These are phyloP conservation scores for Coniochaeta prunicola DNA, from an alignment of 2,329 filamentous ascomycete species.

Conservation along the genomic window DNA sequence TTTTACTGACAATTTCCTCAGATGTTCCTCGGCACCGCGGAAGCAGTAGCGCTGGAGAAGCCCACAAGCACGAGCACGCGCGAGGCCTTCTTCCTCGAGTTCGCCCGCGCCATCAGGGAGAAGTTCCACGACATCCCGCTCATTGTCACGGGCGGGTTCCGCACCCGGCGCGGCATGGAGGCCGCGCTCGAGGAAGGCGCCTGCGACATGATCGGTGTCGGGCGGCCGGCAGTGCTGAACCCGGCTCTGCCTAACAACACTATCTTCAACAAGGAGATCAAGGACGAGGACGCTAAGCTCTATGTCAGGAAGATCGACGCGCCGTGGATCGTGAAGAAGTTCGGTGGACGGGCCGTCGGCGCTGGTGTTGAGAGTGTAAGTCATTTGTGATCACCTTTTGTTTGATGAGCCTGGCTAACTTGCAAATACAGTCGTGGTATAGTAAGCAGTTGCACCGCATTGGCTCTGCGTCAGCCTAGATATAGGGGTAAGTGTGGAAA, in stretches of 20 bases:
- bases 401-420: background rate
- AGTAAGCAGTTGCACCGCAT: background rate
- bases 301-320: conserved; percentile 8
- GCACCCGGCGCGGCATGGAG: conserved; percentile 36
- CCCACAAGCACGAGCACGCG: conserved; percentile 40
- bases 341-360: background rate
- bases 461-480: background rate
- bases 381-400: background rate
- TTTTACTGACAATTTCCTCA: conserved; percentile 7
- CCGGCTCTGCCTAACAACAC: conserved; percentile 26
- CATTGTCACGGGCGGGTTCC: conserved; percentile 58
- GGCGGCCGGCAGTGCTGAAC: conserved; percentile 28
- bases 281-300: conserved; percentile 24
- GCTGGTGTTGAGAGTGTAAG: conserved; percentile 1
- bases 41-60: conserved; percentile 12
- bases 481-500: too few relatives aligned
- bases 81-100: conserved; percentile 64
- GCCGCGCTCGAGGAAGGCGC: conserved; percentile 25
- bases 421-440: background rate
- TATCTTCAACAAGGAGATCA: conserved; percentile 26
- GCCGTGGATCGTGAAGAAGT: background rate
- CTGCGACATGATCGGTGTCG: conserved; percentile 35
- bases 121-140: conserved; percentile 36
- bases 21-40: conserved; percentile 24
- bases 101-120: conserved; percentile 43